Evolutionary conservation across 2,329 filamentous ascomycete genomes (phyloP).

Genomic region (Colletotrichum nymphaeae): DNA sequence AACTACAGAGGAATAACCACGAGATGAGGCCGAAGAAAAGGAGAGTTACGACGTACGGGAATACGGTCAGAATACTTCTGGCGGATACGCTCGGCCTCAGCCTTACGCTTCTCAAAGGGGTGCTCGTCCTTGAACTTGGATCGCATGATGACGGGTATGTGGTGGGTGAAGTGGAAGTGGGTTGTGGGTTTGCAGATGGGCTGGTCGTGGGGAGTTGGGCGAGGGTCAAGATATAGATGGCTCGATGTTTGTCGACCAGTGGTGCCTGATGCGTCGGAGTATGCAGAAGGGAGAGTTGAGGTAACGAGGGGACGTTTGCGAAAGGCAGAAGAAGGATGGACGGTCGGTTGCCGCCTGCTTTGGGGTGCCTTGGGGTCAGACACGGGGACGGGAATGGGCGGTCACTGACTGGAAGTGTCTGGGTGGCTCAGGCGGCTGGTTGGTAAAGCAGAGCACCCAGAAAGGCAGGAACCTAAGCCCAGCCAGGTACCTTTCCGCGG

Average conservation of each 20-base stretch:
- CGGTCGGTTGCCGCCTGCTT: slow-evolving; percentile 34
- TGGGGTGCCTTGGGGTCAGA: slow-evolving; percentile 32
- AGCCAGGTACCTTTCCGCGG: slow-evolving; percentile 4
- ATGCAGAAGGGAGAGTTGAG: slow-evolving; percentile 36
- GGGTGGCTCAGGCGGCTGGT: slow-evolving; percentile 29
- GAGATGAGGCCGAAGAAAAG: neutral
- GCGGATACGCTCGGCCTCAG: slow-evolving; percentile 98
- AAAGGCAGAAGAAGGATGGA: slow-evolving; percentile 31
- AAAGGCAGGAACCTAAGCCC: slow-evolving; percentile 1
- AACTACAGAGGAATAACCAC: neutral
- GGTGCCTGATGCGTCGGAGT: slow-evolving; percentile 33
- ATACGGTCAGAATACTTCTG: slow-evolving; percentile 99
- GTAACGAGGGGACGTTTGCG: slow-evolving; percentile 35
- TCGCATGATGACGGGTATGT: slow-evolving; percentile 76
- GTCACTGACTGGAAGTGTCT: slow-evolving; percentile 32
- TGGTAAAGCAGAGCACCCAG: slow-evolving; percentile 11
- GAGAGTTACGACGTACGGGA: slow-evolving; percentile 73
- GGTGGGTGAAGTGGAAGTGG: slow-evolving; percentile 34
- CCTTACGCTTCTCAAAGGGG: slow-evolving; percentile 99
- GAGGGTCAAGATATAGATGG: slow-evolving; percentile 33
- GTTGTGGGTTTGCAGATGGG: slow-evolving; percentile 33
- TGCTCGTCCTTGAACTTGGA: slow-evolving; percentile 99
- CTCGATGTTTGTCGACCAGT: slow-evolving; percentile 24
- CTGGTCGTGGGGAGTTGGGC: slow-evolving; percentile 25
- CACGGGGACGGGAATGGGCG: slow-evolving; percentile 35